A percentile compares a stretch with the other conserved stretches of the same genome.
Evolutionary conservation across 305 asterid genomes (phyloP).

Genomic region (Rubia peregrina): DNA sequence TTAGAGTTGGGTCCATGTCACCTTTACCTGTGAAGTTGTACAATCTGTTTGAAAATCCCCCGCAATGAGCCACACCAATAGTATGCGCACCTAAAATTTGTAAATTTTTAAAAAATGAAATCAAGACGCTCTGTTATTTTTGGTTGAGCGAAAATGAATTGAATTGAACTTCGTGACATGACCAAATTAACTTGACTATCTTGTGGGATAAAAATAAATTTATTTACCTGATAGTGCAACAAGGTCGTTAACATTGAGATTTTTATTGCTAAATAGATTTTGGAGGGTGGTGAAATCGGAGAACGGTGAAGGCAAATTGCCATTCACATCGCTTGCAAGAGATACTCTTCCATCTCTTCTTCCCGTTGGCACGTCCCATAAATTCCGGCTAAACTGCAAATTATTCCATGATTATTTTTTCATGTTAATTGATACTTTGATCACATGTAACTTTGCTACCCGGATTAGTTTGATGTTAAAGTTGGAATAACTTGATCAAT

Average conservation of each 20-base stretch:
- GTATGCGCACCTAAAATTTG: no score
- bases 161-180: no score
- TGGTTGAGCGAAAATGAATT: no score
- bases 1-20: no score
- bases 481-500: background rate
- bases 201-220: no score
- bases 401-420: background rate
- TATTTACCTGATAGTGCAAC: constrained; percentile 49
- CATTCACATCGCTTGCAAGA: constrained; percentile 19
- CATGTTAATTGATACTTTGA: background rate
- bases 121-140: no score
- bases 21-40: no score
- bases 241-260: constrained; percentile 34
- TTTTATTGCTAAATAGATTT: constrained; percentile 25
- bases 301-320: constrained; percentile 40
- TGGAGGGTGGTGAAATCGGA: constrained; percentile 34
- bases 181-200: no score
- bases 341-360: constrained; percentile 49
- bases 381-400: constrained; percentile 28
- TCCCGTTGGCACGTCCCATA: constrained; percentile 44
- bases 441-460: background rate
- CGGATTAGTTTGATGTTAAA: background rate
- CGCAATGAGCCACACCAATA: no score
- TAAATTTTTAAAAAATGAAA: no score
- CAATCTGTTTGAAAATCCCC: no score